A percentile compares a stretch with the other conserved stretches of the same genome.
Evolutionary conservation across 2,329 filamentous ascomycete genomes (phyloP).

Genomic region (Microcera coccophila): DNA sequence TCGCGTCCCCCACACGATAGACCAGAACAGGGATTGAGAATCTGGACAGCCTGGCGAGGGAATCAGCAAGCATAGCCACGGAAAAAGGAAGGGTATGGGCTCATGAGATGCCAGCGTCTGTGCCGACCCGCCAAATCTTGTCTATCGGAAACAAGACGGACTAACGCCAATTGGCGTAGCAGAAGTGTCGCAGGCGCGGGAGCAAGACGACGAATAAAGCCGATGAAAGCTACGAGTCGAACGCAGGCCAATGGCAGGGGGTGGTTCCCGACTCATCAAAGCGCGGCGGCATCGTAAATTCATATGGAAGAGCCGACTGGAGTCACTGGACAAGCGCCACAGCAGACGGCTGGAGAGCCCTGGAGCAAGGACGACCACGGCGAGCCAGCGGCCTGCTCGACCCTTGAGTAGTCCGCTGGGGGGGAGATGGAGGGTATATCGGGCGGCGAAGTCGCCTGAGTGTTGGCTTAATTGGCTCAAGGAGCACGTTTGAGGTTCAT

Average conservation of each 20-base stretch:
- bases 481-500: conserved; percentile 27
- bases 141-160: conserved; percentile 14
- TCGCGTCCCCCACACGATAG: conserved; percentile 24
- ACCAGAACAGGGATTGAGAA: conserved; percentile 6
- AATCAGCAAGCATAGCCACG: too few relatives aligned
- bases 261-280: too few relatives aligned
- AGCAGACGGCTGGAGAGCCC: too few relatives aligned
- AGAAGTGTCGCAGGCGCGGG: conserved; percentile 2
- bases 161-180: conserved; percentile 17
- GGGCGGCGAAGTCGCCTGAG: conserved; percentile 3
- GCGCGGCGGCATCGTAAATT: not conserved
- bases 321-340: too few relatives aligned
- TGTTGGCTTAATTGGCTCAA: conserved; percentile 9
- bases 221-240: not conserved
- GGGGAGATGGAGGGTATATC: conserved; percentile 18
- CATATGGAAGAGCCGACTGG: not conserved
- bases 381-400: not conserved
- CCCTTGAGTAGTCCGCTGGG: conserved; percentile 1
- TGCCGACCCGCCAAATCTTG: conserved; percentile 12
- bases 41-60: too few relatives aligned
- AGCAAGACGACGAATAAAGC: not conserved
- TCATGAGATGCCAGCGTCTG: conserved; percentile 12
- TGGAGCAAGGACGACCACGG: too few relatives aligned
- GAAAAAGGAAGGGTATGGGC: not conserved
- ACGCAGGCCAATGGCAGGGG: too few relatives aligned